phyloP scores from a whole-genome alignment of 2,329 filamentous ascomycete genomes.

The Colletotrichum aenigma region DNA sequence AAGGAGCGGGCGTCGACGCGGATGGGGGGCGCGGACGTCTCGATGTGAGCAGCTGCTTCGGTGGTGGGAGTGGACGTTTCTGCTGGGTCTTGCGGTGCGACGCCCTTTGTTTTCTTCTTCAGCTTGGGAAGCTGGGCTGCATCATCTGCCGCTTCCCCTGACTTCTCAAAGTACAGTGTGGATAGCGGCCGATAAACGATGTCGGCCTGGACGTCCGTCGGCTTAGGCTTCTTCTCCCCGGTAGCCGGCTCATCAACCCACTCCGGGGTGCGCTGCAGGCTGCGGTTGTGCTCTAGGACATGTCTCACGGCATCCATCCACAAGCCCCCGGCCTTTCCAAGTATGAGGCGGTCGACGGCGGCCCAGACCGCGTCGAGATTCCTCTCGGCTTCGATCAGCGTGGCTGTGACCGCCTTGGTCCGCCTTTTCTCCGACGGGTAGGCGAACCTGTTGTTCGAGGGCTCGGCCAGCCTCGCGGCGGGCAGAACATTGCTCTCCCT shows the following conservation, averaged over 20 bases:
- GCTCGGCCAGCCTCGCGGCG: constrained; percentile 30
- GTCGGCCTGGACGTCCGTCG: background rate
- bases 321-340: constrained; percentile 17
- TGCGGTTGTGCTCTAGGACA: constrained; percentile 35
- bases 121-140: background rate
- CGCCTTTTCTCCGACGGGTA: constrained; percentile 49
- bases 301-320: constrained; percentile 27
- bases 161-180: constrained; percentile 20
- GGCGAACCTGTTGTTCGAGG: constrained; percentile 41
- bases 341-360: constrained; percentile 23
- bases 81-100: background rate
- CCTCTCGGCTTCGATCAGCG: constrained; percentile 48
- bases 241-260: constrained; percentile 44
- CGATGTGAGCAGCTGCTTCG: background rate
- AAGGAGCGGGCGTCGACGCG: constrained; percentile 33
- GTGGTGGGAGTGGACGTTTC: background rate
- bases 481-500: constrained; percentile 12
- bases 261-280: constrained; percentile 50
- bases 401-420: constrained; percentile 46
- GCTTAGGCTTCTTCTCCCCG: background rate
- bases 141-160: background rate
- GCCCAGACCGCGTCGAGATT: constrained; percentile 53
- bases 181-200: constrained; percentile 27
- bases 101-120: constrained; percentile 24
- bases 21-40: constrained; percentile 17